These are phyloP conservation scores for Brassica cretica DNA, from an alignment of 345 rosid genomes.

Conservation along the genomic window DNA sequence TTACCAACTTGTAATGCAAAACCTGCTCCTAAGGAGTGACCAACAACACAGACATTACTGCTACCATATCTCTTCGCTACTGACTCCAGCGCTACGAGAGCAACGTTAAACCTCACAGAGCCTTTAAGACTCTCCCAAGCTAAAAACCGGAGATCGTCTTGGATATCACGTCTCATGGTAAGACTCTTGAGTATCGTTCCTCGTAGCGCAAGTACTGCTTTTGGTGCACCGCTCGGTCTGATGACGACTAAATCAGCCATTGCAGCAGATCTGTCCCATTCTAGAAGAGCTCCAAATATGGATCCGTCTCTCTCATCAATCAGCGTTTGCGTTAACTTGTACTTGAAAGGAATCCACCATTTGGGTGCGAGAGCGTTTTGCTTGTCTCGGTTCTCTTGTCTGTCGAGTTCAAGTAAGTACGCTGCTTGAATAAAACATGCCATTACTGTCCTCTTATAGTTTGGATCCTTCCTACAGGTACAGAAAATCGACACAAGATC, in stretches of 20 bases:
- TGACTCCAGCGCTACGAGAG: slow-evolving; percentile 58
- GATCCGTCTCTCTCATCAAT: slow-evolving; percentile 85
- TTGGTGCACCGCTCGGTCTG: slow-evolving; percentile 93
- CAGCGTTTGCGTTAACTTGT: slow-evolving; percentile 68
- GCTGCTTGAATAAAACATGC: slow-evolving; percentile 97
- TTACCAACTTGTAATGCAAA: slow-evolving; percentile 97
- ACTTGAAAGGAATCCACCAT: slow-evolving; percentile 96
- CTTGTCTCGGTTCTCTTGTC: slow-evolving; percentile 71
- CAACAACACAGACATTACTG: slow-evolving; percentile 74
- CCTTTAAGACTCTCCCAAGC: slow-evolving; percentile 97
- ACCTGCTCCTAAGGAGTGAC: slow-evolving; percentile 96
- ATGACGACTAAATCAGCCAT: slow-evolving; percentile 70
- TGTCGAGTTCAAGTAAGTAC: slow-evolving; percentile 85
- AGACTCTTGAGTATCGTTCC: slow-evolving; percentile 85
- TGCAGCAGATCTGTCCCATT: slow-evolving; percentile 93
- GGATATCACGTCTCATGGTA: slow-evolving; percentile 77
- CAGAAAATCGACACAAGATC: neutral
- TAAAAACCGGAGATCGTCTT: slow-evolving; percentile 93
- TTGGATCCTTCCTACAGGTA: slow-evolving; percentile 74
- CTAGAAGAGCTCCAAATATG: slow-evolving; percentile 79
- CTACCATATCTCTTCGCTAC: slow-evolving; percentile 80
- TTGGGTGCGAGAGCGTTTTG: slow-evolving; percentile 81
- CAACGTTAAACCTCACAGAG: slow-evolving; percentile 75
- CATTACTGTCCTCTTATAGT: slow-evolving; percentile 84
- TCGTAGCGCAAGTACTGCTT: slow-evolving; percentile 71